phyloP scores from a whole-genome alignment of 495 filamentous ascomycete genomes.

The Talaromyces wortmannii region DNA sequence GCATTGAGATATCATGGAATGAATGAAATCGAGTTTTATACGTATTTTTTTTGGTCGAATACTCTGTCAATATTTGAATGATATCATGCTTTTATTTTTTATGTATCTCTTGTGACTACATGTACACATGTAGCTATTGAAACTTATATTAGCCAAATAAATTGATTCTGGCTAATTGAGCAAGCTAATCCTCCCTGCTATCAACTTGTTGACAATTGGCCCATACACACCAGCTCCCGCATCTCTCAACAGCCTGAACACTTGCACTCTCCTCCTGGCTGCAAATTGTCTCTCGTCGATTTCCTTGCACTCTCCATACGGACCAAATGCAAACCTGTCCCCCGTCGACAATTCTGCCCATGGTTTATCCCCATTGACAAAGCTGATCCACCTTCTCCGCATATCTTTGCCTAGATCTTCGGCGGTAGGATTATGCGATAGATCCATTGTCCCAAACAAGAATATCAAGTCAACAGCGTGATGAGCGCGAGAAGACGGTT shows the following conservation, averaged over 20 bases:
- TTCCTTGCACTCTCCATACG: conserved; percentile 25
- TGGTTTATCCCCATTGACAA: conserved; percentile 22
- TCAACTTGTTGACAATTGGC: conserved; percentile 25
- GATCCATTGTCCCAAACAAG: conserved; percentile 27
- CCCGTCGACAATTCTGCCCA: conserved; percentile 13
- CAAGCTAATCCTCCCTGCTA: conserved; percentile 31
- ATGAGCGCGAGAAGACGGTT: conserved; percentile 31
- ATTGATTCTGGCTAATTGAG: conserved; percentile 16
- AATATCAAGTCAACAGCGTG: conserved; percentile 39
- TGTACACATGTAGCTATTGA: too few relatives aligned
- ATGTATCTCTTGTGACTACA: too few relatives aligned
- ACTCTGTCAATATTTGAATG: too few relatives aligned
- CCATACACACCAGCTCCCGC: conserved; percentile 22
- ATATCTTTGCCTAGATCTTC: conserved; percentile 22
- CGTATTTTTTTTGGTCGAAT: not conserved
- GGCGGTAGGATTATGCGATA: conserved; percentile 25
- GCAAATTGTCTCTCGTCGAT: conserved; percentile 26
- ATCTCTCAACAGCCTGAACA: conserved; percentile 19
- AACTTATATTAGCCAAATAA: too few relatives aligned
- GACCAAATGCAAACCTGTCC: conserved; percentile 24
- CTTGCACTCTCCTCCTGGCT: conserved; percentile 18
- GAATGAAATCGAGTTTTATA: not conserved
- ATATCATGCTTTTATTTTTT: too few relatives aligned
- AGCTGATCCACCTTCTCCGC: conserved; percentile 26
- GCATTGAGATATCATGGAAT: not conserved